These are phyloP conservation scores for Penicillium longicatenatum DNA, from an alignment of 495 filamentous ascomycete genomes.

Conservation along the genomic window DNA sequence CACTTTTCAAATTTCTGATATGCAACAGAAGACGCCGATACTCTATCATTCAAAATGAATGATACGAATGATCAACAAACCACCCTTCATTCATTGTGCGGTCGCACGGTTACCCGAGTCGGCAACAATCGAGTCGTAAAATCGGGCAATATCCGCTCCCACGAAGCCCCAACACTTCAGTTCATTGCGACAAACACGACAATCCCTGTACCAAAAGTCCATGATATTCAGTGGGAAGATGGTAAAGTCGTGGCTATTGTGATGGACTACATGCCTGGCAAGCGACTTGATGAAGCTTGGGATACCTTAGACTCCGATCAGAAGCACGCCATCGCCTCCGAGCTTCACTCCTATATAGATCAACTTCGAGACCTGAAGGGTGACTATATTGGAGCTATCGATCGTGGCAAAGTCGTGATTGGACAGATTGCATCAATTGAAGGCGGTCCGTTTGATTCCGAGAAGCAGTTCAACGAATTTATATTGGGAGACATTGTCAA, in stretches of 20 bases:
- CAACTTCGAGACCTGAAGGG: constrained; percentile 30
- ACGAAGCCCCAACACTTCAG: constrained; percentile 13
- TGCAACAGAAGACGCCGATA: neutral
- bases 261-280: constrained; percentile 40
- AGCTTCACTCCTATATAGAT: constrained; percentile 22
- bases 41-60: neutral
- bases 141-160: constrained; percentile 4
- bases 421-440: constrained; percentile 14
- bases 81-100: constrained; percentile 1
- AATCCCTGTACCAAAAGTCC: constrained; percentile 32
- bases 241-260: constrained; percentile 21
- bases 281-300: constrained; percentile 27
- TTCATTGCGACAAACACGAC: constrained; percentile 31
- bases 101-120: constrained; percentile 11
- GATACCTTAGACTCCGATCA: constrained; percentile 12
- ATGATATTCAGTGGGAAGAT: constrained; percentile 20
- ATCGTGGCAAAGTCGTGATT: constrained; percentile 18
- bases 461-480: constrained; percentile 30
- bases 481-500: constrained; percentile 21
- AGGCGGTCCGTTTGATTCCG: constrained; percentile 30
- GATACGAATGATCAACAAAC: neutral
- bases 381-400: constrained; percentile 23
- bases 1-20: too few relatives aligned
- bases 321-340: constrained; percentile 20
- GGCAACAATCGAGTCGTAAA: constrained; percentile 15